phyloP scores from a whole-genome alignment of 2,329 filamentous ascomycete species.

The Gnomoniopsis sp. region DNA sequence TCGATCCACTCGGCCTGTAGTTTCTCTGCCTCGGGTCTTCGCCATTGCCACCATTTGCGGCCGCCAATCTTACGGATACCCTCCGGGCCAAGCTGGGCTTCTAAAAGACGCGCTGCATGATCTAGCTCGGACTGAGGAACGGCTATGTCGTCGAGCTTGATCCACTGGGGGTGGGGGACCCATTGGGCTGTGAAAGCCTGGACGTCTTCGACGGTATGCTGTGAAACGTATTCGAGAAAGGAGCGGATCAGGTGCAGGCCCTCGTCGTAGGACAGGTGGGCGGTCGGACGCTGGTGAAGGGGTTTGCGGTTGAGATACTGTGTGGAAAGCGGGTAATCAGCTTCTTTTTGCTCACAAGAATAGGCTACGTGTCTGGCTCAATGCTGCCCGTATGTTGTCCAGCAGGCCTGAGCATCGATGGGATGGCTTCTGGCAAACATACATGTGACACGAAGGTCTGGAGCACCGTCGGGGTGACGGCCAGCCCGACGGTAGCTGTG shows the following conservation, averaged over 20 bases:
- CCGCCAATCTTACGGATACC: constrained; percentile 78
- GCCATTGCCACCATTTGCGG: constrained; percentile 86
- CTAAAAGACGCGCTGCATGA: constrained; percentile 64
- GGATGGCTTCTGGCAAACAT: constrained; percentile 31
- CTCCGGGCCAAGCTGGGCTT: constrained; percentile 71
- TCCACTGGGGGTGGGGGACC: constrained; percentile 87
- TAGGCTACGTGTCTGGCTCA: not conserved
- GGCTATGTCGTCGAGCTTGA: constrained; percentile 68
- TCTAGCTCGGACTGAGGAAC: constrained; percentile 64
- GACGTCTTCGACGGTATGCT: constrained; percentile 88
- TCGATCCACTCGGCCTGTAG: constrained; percentile 93
- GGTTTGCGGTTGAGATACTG: constrained; percentile 81
- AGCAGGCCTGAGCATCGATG: not conserved
- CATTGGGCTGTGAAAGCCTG: constrained; percentile 89
- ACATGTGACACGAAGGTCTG: constrained; percentile 86
- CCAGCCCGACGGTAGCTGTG: constrained; percentile 76
- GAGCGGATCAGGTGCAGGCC: constrained; percentile 82
- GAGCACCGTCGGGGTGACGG: constrained; percentile 83
- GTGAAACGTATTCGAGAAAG: constrained; percentile 80
- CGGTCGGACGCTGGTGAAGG: constrained; percentile 75
- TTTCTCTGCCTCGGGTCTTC: constrained; percentile 55
- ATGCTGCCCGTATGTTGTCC: not conserved
- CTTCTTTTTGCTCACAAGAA: not conserved
- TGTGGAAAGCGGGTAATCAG: not conserved
- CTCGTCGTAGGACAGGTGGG: constrained; percentile 91